Evolutionary conservation across 2,329 filamentous ascomycete genomes (phyloP).

Genomic region (Arachnomyces sp.): DNA sequence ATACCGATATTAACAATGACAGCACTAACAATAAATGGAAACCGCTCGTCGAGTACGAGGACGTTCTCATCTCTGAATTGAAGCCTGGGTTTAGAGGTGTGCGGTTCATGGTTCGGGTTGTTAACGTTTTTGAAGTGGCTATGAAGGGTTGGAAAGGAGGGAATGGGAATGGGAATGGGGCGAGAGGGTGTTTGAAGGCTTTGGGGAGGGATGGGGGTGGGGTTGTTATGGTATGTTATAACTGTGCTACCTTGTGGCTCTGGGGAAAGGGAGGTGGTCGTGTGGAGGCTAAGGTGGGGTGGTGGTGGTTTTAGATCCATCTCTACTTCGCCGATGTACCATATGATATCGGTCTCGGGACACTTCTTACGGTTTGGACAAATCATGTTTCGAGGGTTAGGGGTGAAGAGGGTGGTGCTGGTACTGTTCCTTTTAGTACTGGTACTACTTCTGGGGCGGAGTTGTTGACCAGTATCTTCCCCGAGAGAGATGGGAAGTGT

Average conservation of each 20-base stretch:
- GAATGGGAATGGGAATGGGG: slow-evolving; percentile 5
- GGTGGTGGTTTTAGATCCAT: slow-evolving; percentile 15
- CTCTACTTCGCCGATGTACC: slow-evolving; percentile 19
- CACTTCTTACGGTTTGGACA: slow-evolving; percentile 45
- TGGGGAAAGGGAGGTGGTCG: not conserved
- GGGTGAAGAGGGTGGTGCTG: slow-evolving; percentile 25
- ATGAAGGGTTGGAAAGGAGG: slow-evolving; percentile 6
- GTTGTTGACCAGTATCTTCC: slow-evolving; percentile 45
- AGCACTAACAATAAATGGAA: slow-evolving; percentile 8
- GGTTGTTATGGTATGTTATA: slow-evolving; percentile 12
- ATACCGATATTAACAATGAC: not conserved
- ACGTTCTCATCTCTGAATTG: slow-evolving; percentile 16
- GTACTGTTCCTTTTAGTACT: slow-evolving; percentile 21
- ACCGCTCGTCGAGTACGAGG: slow-evolving; percentile 13
- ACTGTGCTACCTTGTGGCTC: not conserved
- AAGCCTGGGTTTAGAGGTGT: slow-evolving; percentile 15
- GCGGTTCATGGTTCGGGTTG: slow-evolving; percentile 17
- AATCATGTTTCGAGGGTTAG: slow-evolving; percentile 36
- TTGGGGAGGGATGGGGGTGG: slow-evolving; percentile 21
- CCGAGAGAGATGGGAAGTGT: slow-evolving; percentile 44
- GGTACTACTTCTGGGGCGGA: not conserved
- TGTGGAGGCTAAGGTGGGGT: not conserved
- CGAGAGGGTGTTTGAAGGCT: slow-evolving; percentile 19
- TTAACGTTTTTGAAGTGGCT: slow-evolving; percentile 18
- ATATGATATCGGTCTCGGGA: slow-evolving; percentile 18